Evolutionary conservation across 169 alveolate genomes (phyloP).

Genomic region (Perkinsus olseni): DNA sequence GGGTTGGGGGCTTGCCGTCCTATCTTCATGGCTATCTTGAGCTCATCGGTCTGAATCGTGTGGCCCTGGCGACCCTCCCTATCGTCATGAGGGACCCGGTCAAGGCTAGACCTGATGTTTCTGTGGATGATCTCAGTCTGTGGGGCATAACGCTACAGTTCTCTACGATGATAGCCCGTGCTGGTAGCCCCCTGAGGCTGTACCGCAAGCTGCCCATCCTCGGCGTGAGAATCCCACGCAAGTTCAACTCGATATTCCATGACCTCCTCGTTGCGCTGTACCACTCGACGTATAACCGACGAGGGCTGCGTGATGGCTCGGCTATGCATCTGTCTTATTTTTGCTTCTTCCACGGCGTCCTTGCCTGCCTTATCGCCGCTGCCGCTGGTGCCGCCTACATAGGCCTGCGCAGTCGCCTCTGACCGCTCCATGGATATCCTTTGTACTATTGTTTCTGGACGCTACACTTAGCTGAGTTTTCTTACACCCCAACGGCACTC

Average conservation of each 20-base stretch:
- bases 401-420: not conserved
- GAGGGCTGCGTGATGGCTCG: not conserved
- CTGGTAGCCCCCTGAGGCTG: not conserved
- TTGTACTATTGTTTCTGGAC: no score
- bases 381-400: not conserved
- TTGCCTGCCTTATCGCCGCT: not conserved
- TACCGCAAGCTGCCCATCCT: not conserved
- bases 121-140: not conserved
- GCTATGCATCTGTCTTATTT: not conserved
- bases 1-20: not conserved
- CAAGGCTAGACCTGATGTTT: not conserved
- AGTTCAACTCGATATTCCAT: not conserved
- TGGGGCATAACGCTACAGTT: not conserved
- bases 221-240: not conserved
- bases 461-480: no score
- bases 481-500: no score
- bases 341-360: not conserved
- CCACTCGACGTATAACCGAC: not conserved
- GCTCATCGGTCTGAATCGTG: not conserved
- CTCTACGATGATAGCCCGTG: not conserved
- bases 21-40: not conserved
- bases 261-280: not conserved
- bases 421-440: no score
- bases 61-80: not conserved
- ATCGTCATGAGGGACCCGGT: not conserved